Percentiles rank a stretch among this genome's conserved stretches.
Conservation (phyloP, 2,329 filamentous ascomycete species). For the Fusarium decemcellulare region DNA sequence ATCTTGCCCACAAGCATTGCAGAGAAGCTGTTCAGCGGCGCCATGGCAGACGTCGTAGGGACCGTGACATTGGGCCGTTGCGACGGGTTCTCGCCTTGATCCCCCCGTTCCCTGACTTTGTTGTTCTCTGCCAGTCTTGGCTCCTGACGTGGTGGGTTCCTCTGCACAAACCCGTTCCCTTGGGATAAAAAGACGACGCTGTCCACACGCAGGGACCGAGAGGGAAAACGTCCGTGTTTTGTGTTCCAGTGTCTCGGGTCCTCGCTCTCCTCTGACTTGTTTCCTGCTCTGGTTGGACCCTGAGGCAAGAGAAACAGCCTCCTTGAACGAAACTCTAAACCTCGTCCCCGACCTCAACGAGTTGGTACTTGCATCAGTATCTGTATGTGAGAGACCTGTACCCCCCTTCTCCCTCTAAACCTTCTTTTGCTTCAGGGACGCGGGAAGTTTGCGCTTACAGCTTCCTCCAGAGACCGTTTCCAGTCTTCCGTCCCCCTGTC, state of each 20-base stretch:
- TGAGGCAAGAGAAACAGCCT: not conserved
- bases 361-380: not conserved
- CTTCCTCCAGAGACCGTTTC: not conserved
- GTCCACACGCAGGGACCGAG: constrained; percentile 13
- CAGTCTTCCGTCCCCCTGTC: not conserved
- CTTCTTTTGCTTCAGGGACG: constrained; percentile 1
- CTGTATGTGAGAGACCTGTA: constrained; percentile 3
- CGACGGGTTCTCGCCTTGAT: not conserved
- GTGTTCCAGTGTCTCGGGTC: not conserved
- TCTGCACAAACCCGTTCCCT: not conserved
- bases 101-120: not conserved
- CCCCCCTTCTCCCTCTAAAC: not conserved
- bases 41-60: not conserved
- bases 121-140: constrained; percentile 11
- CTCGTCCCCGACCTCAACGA: not conserved
- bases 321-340: constrained; percentile 10
- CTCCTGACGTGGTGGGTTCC: constrained; percentile 14
- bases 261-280: not conserved
- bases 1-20: constrained; percentile 30
- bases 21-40: not conserved
- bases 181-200: constrained; percentile 34
- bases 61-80: not conserved
- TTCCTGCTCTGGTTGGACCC: not conserved
- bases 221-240: not conserved
- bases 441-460: constrained; percentile 4